Evolutionary conservation across 1,139 yeast genomes (phyloP).

Genomic region (Candida pseudoviswanathii): DNA sequence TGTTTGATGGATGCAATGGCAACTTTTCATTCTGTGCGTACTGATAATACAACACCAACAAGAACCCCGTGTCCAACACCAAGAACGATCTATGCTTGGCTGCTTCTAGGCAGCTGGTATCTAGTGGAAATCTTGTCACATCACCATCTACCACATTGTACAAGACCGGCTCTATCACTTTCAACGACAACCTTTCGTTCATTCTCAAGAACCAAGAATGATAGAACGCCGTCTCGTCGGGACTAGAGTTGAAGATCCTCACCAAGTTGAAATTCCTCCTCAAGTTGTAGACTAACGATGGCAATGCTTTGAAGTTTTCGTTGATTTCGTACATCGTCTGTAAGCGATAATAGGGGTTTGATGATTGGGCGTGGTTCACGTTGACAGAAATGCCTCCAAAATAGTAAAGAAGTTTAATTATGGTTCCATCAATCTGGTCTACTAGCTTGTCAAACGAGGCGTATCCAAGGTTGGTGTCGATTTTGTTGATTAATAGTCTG

Average conservation of each 20-base stretch:
- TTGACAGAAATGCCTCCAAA: slow-evolving; percentile 34
- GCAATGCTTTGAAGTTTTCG: slow-evolving; percentile 29
- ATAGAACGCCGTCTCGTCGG: slow-evolving; percentile 46
- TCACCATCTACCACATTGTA: slow-evolving; percentile 17
- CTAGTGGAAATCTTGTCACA: slow-evolving; percentile 20
- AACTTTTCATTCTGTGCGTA: slow-evolving; percentile 19
- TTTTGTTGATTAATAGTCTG: slow-evolving; percentile 34
- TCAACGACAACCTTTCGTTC: slow-evolving; percentile 19
- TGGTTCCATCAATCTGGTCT: slow-evolving; percentile 26
- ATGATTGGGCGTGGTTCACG: slow-evolving; percentile 5
- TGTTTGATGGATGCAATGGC: slow-evolving; percentile 36
- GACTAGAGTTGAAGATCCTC: slow-evolving; percentile 42
- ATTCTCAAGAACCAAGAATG: slow-evolving; percentile 34
- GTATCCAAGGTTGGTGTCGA: slow-evolving; percentile 39
- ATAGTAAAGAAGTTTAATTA: slow-evolving; percentile 30
- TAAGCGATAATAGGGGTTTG: slow-evolving; percentile 27
- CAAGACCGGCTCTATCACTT: slow-evolving; percentile 32
- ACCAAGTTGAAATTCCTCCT: slow-evolving; percentile 38
- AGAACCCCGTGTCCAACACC: slow-evolving; percentile 35
- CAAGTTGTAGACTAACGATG: slow-evolving; percentile 32
- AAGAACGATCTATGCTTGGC: slow-evolving; percentile 20
- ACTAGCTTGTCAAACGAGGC: slow-evolving; percentile 33
- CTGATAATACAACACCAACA: slow-evolving; percentile 27
- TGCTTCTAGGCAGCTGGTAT: slow-evolving; percentile 20
- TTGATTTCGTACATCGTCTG: slow-evolving; percentile 25